Base-by-base conservation (phyloP, 495 filamentous ascomycete genomes). In the Cercophora samala region DNA sequence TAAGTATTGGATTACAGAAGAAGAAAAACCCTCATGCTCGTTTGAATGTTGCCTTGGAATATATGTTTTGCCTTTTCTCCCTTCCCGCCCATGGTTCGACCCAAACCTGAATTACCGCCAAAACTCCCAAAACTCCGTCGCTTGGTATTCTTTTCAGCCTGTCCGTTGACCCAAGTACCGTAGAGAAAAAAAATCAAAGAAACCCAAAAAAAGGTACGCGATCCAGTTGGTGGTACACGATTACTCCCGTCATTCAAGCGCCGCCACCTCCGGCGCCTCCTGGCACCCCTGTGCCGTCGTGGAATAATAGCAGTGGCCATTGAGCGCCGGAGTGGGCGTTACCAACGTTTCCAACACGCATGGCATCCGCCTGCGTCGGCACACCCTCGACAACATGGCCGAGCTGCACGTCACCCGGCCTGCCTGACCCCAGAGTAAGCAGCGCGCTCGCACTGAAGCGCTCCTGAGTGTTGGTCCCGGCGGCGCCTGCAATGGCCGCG, bases 361-460 rank as follows among this genome's bases (percentile, higher is more conserved):
- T 29, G 2, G 37, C 62, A 6, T 75, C 75, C 5, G 29, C 66
- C n/a, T 23, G n/a, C n/a, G n/a, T 8, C 3, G 37, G 37, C 3
- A 46, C 37, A 17, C 37, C 15, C 22, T 69, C 68, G 58, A 54
- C 62, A 52, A 72, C 66, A 11, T 70, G 68, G 13, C 70, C 70
- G 1, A 70, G 65, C 29, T 66, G 51, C 26, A 69, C 62, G 11
- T 74, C 74, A 11, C 70, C 68, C 5, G 66, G 68, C 23, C 71
- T 64, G 13, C 65, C 64, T 1, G 70, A 68, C n/a, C 77, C 78
- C 22, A 82, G 70, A 1, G 76, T 81, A 60, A 83, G 73, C 46
- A 82, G 62, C 1, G 79, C 76, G 25, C 70, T 81, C 37, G 80
- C 78, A 59, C 79, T 80, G 69, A 78, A 82, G 25, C 78, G 72